Base-by-base conservation (phyloP, 2,329 filamentous ascomycete genomes). In the Colletotrichum sojae region DNA sequence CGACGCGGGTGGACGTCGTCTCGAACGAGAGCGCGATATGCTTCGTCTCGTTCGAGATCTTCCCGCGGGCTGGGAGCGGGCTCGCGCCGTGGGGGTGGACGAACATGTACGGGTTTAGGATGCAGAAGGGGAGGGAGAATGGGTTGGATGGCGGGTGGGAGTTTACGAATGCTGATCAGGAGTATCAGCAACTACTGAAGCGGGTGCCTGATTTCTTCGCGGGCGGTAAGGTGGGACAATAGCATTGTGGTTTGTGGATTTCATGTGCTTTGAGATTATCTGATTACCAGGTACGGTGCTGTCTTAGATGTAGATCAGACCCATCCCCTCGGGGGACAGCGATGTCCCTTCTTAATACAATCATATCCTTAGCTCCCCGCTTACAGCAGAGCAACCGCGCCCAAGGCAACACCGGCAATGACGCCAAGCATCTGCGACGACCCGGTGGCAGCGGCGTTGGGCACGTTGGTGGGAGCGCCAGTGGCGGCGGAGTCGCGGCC, bases 181-280 rank as follows among this genome's bases (percentile, higher is more conserved):
- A 78, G 39, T 65, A 77, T 39, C 75, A 76, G 58, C 58, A 48
- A 12, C 69, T 65, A 74, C 75, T 40, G 67, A 77, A 6, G 36
- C 75, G 62, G 71, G 57, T 70, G 2, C 67, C 67, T 0, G 16
- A 58, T 46, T 78, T 56, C 72, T 79, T 8, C 76, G 0, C 53
- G 10, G 36, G 53, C 5, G 59, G 53, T 0, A 52, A 22, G 5
- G 45, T 57, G 15, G 39, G 12, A 31, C 39, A 45, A 12, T 22
- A 40, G 16, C 13, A 13, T 10, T 1, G 63, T 22, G 5, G 2
- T 25, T 3, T 22, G 16, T 52, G 22, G 22, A 20, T 45, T 18
- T 18, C 36, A 36, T 45, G 22, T 53, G 20, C 16, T 52, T 16
- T 18, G 18, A n/a, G 16, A 60, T 53, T 63, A 56, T 40, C 20